Evolutionary conservation across 2,329 filamentous ascomycete genomes (phyloP).

Genomic region (Pseudocercospora fijiensis): DNA sequence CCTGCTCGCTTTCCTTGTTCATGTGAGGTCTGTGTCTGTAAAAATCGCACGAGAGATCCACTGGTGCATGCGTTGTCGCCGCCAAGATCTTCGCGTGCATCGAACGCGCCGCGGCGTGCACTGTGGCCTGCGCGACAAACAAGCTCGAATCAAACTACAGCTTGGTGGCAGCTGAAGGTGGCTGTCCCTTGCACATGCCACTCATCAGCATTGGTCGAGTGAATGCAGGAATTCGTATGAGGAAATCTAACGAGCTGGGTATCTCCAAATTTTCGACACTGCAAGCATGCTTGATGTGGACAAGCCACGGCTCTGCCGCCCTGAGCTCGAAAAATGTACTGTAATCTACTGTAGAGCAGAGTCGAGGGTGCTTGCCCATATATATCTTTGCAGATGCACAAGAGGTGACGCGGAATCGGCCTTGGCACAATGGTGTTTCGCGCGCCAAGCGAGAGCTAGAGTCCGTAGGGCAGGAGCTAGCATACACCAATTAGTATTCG

Average conservation of each 20-base stretch:
- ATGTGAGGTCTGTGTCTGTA: constrained; percentile 13
- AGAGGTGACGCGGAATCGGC: background rate
- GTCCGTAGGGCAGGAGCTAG: background rate
- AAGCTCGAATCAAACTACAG: constrained; percentile 2
- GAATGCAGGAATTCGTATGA: background rate
- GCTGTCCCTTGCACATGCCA: background rate
- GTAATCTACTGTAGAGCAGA: too few species aligned
- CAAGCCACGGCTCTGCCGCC: background rate
- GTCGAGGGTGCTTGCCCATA: background rate
- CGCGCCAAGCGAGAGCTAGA: background rate
- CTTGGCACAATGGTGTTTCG: background rate
- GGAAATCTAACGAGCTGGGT: background rate
- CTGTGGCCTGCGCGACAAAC: constrained; percentile 6
- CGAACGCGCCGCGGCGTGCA: constrained; percentile 7
- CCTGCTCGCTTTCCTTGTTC: background rate
- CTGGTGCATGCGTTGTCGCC: constrained; percentile 11
- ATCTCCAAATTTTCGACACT: background rate
- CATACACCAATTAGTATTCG: background rate
- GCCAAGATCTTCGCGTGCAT: constrained; percentile 7
- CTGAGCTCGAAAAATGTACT: too few species aligned
- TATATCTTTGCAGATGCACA: background rate
- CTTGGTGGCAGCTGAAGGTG: constrained; percentile 14
- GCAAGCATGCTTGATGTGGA: background rate
- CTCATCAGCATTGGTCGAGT: background rate
- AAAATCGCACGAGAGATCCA: constrained; percentile 5